A percentile compares a stretch with the other conserved stretches of the same genome.
Evolutionary conservation across 352 stramenopile species (phyloP).

Genomic region (Globisporangium okanoganense): DNA sequence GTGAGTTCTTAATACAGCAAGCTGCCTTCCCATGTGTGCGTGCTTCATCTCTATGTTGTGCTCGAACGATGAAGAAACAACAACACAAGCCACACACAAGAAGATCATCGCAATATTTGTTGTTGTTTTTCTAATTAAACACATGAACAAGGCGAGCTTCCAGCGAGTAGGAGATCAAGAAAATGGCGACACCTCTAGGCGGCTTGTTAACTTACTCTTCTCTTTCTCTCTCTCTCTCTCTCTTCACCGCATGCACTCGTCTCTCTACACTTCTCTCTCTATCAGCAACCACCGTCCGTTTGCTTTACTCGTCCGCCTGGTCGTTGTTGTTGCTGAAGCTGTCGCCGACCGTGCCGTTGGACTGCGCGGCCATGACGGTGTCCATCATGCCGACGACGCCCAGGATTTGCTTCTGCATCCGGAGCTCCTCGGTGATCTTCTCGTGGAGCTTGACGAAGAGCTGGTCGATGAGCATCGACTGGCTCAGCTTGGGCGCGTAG

Average conservation of each 20-base stretch:
- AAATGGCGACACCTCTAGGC: slow-evolving; percentile 1
- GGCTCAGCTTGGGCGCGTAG: slow-evolving; percentile 90
- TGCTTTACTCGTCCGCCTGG: slow-evolving; percentile 17
- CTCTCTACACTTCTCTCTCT: slow-evolving; percentile 15
- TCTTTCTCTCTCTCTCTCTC: neutral
- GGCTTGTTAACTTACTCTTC: slow-evolving; percentile 8
- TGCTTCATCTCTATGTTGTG: neutral
- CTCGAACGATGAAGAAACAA: neutral
- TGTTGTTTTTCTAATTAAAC: slow-evolving; percentile 14
- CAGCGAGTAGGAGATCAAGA: neutral
- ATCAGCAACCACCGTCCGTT: slow-evolving; percentile 3
- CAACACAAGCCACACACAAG: neutral
- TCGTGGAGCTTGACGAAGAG: slow-evolving; percentile 92
- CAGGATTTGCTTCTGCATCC: slow-evolving; percentile 82
- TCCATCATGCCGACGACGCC: slow-evolving; percentile 89
- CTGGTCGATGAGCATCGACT: slow-evolving; percentile 90
- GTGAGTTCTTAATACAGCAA: slow-evolving; percentile 8
- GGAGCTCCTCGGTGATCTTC: slow-evolving; percentile 83
- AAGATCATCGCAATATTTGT: slow-evolving; percentile 6
- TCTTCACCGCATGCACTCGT: neutral
- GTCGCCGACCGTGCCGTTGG: slow-evolving; percentile 47
- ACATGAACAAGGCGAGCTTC: slow-evolving; percentile 7
- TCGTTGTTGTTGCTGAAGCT: slow-evolving; percentile 13
- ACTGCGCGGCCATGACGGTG: slow-evolving; percentile 82
- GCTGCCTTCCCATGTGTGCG: neutral